phyloP scores from a whole-genome alignment of 1,284 basidiomycete species.

The Vanrija sp. region DNA sequence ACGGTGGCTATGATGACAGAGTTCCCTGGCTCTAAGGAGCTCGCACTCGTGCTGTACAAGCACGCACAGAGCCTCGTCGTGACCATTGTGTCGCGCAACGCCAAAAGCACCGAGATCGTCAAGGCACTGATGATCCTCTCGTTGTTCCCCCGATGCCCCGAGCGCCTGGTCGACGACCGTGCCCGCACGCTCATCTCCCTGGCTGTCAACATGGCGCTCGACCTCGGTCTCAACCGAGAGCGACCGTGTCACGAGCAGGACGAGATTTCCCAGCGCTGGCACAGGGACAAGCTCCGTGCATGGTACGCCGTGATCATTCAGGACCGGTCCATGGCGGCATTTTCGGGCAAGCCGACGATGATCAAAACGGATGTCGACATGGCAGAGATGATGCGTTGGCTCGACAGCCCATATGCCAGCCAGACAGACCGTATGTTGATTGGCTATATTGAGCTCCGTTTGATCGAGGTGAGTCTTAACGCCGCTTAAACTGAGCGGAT shows the following conservation, averaged over 20 bases:
- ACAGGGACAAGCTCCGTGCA: slow-evolving; percentile 2
- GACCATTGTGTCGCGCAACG: slow-evolving; percentile 2
- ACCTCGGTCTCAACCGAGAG: slow-evolving; percentile 4
- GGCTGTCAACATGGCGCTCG: slow-evolving; percentile 5
- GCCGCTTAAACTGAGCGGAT: not conserved
- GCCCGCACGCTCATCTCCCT: slow-evolving; percentile 1
- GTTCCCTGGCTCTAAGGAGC: not conserved
- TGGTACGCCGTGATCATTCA: not conserved
- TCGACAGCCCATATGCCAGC: slow-evolving; percentile 1
- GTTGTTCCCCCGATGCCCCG: slow-evolving; percentile 1
- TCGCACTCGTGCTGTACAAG: not conserved
- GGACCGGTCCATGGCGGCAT: too few relatives aligned
- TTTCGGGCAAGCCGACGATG: not conserved
- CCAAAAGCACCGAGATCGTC: slow-evolving; percentile 5
- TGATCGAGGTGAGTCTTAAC: slow-evolving; percentile 1
- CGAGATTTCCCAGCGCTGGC: slow-evolving; percentile 1
- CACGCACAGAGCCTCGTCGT: slow-evolving; percentile 5
- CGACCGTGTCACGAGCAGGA: not conserved
- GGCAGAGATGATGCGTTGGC: not conserved
- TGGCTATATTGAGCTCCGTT: slow-evolving; percentile 1
- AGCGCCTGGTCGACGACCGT: slow-evolving; percentile 5
- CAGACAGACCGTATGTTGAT: slow-evolving; percentile 3
- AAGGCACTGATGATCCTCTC: not conserved
- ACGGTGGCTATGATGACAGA: not conserved
- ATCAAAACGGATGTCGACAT: not conserved